Evolutionary conservation across 129 eudicot genomes (phyloP).

Genomic region (Glebionis coronaria): DNA sequence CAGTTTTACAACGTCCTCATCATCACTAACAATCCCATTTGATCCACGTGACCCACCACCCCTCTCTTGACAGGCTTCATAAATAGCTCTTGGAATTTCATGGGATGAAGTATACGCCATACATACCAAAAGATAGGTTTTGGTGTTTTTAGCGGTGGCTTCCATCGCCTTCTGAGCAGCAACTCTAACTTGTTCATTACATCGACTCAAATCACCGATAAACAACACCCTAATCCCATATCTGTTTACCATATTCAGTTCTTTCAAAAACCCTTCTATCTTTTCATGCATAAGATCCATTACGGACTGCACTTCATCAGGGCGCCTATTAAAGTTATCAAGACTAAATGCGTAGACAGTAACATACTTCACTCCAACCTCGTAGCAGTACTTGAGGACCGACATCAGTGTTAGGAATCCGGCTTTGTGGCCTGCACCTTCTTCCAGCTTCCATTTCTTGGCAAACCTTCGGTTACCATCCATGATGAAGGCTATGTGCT

Average conservation of each 20-base stretch:
- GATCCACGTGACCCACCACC: conserved; percentile 13
- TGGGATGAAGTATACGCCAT: conserved; percentile 67
- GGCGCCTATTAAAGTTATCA: conserved; percentile 58
- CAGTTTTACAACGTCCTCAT: conserved; percentile 24
- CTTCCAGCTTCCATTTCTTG: conserved; percentile 41
- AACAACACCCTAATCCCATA: conserved; percentile 53
- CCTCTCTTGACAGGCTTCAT: conserved; percentile 47
- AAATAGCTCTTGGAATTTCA: conserved; percentile 48
- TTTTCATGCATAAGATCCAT: conserved; percentile 80
- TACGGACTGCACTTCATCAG: conserved; percentile 50
- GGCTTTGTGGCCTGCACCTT: conserved; percentile 70
- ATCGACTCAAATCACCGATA: conserved; percentile 57
- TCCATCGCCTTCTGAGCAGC: conserved; percentile 62
- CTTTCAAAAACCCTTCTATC: conserved; percentile 56
- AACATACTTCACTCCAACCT: conserved; percentile 48
- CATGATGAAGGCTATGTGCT: conserved; percentile 58
- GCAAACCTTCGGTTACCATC: conserved; percentile 64
- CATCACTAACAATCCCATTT: conserved; percentile 6
- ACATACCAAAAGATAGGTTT: conserved; percentile 38
- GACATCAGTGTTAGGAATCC: conserved; percentile 68
- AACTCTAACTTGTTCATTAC: conserved; percentile 37
- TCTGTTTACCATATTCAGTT: conserved; percentile 43
- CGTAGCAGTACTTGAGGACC: conserved; percentile 61
- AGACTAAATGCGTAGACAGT: conserved; percentile 66
- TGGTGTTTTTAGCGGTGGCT: conserved; percentile 41